These are phyloP conservation scores for Orychophragmus violaceus DNA, from an alignment of 345 rosid species.

Conservation along the genomic window DNA sequence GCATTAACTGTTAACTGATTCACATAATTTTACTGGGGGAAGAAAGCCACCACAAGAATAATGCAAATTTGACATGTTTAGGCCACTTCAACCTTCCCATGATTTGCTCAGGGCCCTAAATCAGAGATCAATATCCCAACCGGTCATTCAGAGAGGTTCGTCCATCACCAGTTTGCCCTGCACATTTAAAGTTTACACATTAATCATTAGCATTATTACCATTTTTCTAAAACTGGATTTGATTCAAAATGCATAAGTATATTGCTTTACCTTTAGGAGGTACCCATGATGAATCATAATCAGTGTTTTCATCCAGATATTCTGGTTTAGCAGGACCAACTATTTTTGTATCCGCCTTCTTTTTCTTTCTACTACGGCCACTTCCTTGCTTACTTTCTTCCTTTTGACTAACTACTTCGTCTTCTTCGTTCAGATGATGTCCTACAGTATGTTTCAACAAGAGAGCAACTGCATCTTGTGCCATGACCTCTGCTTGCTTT, in stretches of 20 bases:
- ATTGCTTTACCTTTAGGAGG: conserved; percentile 75
- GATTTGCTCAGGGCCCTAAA: neutral
- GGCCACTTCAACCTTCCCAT: neutral
- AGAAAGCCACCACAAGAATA: neutral
- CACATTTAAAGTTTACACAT: conserved; percentile 3
- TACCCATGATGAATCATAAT: conserved; percentile 69
- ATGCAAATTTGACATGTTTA: neutral
- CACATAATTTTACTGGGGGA: neutral
- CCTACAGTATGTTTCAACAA: conserved; percentile 76
- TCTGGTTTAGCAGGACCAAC: conserved; percentile 79
- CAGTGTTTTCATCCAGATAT: conserved; percentile 45
- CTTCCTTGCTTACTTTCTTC: conserved; percentile 26
- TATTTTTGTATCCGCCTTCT: conserved; percentile 46
- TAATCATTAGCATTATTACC: neutral
- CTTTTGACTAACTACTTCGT: conserved; percentile 27
- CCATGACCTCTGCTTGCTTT: conserved; percentile 45
- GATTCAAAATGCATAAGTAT: conserved; percentile 1
- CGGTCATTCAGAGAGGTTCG: conserved; percentile 82
- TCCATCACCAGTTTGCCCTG: conserved; percentile 98
- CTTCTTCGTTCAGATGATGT: conserved; percentile 47
- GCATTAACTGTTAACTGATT: too few relatives aligned
- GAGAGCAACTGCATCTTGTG: conserved; percentile 82
- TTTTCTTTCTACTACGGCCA: conserved; percentile 33
- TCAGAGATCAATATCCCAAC: conserved; percentile 54
- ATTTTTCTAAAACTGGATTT: neutral